A percentile compares a stretch with the other conserved stretches of the same genome.
These are phyloP conservation scores for Halocafeteria seosinensis DNA, from an alignment of 108 stramenopile genomes.

Conservation along the genomic window DNA sequence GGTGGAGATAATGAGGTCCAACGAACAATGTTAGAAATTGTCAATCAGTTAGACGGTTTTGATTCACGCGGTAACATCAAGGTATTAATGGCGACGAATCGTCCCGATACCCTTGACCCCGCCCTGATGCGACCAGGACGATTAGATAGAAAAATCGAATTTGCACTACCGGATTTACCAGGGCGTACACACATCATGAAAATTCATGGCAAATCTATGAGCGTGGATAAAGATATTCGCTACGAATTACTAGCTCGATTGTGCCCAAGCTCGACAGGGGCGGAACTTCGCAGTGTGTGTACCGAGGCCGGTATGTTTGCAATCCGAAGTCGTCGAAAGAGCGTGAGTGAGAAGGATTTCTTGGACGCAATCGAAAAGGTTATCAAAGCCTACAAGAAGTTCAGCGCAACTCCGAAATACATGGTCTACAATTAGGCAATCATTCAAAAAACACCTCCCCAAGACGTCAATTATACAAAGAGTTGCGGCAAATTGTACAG, in stretches of 20 bases:
- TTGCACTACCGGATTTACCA: slow-evolving; percentile 82
- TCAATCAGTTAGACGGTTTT: slow-evolving; percentile 91
- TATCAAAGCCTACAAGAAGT: slow-evolving; percentile 99
- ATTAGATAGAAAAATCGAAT: slow-evolving; percentile 91
- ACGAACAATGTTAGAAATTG: slow-evolving; percentile 94
- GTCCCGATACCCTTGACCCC: slow-evolving; percentile 90
- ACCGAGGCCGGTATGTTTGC: slow-evolving; percentile 99
- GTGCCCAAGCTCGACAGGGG: slow-evolving; percentile 93
- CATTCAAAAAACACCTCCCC: no score
- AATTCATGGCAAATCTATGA: slow-evolving; percentile 94
- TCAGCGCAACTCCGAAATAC: slow-evolving; percentile 86
- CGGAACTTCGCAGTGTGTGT: slow-evolving; percentile 83
- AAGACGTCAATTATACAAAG: no score
- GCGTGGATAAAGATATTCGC: slow-evolving; percentile 83
- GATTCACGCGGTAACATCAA: slow-evolving; percentile 94
- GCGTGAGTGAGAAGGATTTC: slow-evolving; percentile 86
- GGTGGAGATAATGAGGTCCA: slow-evolving; percentile 50
- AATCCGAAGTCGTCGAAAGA: slow-evolving; percentile 88
- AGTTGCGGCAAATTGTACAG: no score
- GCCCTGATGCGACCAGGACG: slow-evolving; percentile 84
- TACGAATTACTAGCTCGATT: slow-evolving; percentile 91
- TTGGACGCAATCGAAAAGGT: slow-evolving; percentile 96
- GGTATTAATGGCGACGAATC: slow-evolving; percentile 91
- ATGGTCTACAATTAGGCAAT: slow-evolving; percentile 45
- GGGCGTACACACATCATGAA: slow-evolving; percentile 80